Percentiles rank a stretch among this genome's conserved stretches.
These are phyloP conservation scores for Penicillium lagena DNA, from an alignment of 495 filamentous ascomycete species.

Conservation along the genomic window DNA sequence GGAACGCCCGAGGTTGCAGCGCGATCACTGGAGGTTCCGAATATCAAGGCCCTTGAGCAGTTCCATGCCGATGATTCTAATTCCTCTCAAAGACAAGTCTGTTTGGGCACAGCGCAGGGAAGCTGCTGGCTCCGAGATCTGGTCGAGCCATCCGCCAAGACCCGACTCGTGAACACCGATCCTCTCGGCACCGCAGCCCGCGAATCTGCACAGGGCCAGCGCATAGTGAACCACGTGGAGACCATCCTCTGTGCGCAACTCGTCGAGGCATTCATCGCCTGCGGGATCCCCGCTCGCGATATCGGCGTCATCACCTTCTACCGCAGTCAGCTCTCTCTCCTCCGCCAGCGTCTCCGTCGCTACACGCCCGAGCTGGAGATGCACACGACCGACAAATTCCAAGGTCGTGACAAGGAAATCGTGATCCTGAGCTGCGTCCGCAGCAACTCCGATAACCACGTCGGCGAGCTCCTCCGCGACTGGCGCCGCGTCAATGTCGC, in stretches of 20 bases:
- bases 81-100: conserved; percentile 33
- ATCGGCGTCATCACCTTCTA: conserved; percentile 99
- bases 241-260: conserved; percentile 68
- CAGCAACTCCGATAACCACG: conserved; percentile 68
- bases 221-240: conserved; percentile 80
- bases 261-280: conserved; percentile 66
- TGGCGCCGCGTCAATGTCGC: conserved; percentile 94
- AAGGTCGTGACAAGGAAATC: conserved; percentile 91
- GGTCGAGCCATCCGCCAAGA: conserved; percentile 60
- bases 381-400: conserved; percentile 94
- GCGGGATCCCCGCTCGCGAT: conserved; percentile 65
- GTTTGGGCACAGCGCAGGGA: conserved; percentile 39
- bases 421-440: conserved; percentile 81
- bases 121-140: conserved; percentile 83
- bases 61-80: conserved; percentile 42
- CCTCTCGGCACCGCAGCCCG: conserved; percentile 52
- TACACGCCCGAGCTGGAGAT: conserved; percentile 65
- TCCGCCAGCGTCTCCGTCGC: conserved; percentile 48
- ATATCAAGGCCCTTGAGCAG: conserved; percentile 49
- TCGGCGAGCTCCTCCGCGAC: conserved; percentile 87
- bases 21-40: conserved; percentile 52
- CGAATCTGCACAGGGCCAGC: conserved; percentile 69
- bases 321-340: conserved; percentile 73
- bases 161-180: conserved; percentile 87
- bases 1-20: conserved; percentile 69